Percentiles rank a stretch among this genome's conserved stretches.
phyloP scores from a whole-genome alignment of 2,329 filamentous ascomycete species.

The Colletotrichum tanaceti region DNA sequence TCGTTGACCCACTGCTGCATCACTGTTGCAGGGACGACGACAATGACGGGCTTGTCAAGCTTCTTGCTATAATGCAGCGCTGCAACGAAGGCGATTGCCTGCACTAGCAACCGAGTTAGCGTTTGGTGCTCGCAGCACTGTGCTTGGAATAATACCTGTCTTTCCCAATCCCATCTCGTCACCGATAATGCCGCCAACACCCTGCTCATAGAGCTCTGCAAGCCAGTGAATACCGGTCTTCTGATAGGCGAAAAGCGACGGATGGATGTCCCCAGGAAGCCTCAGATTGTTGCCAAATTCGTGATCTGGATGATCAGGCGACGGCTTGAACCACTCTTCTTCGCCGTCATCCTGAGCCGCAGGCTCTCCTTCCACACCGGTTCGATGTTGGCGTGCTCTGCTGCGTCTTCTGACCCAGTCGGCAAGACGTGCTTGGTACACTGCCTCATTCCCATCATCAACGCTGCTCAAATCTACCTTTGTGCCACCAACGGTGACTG shows the following conservation, averaged over 20 bases:
- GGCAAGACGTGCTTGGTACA: conserved; percentile 80
- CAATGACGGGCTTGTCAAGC: conserved; percentile 84
- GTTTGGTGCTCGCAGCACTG: not conserved
- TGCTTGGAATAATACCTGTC: conserved; percentile 60
- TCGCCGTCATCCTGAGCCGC: conserved; percentile 58
- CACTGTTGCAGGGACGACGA: conserved; percentile 94
- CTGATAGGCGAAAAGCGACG: conserved; percentile 94
- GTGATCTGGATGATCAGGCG: conserved; percentile 83
- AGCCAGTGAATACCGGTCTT: conserved; percentile 98
- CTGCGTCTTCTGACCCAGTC: conserved; percentile 75
- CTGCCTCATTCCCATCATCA: conserved; percentile 88
- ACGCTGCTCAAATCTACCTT: conserved; percentile 67
- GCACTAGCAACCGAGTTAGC: conserved; percentile 53
- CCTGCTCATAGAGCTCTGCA: conserved; percentile 88
- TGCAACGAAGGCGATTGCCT: conserved; percentile 81
- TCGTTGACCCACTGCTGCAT: conserved; percentile 99
- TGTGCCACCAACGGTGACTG: conserved; percentile 47
- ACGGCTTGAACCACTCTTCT: conserved; percentile 84
- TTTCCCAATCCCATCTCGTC: conserved; percentile 99
- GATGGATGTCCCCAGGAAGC: conserved; percentile 92
- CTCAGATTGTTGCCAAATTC: conserved; percentile 79
- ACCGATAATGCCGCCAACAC: conserved; percentile 92
- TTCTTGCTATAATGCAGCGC: conserved; percentile 92
- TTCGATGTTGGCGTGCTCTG: conserved; percentile 53
- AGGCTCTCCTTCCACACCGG: conserved; percentile 49